phyloP scores from a whole-genome alignment of 257 asterid species.

The Przewalskia tangutica region DNA sequence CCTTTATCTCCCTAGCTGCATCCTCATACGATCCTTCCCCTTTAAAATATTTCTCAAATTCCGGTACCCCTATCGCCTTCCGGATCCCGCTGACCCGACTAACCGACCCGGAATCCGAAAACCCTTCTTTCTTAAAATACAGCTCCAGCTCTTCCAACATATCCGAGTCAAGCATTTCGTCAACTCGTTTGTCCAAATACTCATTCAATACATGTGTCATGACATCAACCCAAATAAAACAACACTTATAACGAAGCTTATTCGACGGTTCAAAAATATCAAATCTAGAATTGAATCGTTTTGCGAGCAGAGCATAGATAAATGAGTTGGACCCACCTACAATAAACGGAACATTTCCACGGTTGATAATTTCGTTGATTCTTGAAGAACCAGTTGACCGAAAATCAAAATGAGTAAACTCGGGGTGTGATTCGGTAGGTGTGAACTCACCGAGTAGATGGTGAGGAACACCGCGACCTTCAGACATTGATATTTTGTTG shows the following conservation, averaged over 20 bases:
- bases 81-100: constrained; percentile 40
- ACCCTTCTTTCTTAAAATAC: constrained; percentile 23
- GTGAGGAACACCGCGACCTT: constrained; percentile 51
- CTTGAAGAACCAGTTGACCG: constrained; percentile 25
- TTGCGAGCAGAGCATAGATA: constrained; percentile 48
- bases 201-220: constrained; percentile 33
- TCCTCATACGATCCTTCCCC: constrained; percentile 27
- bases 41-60: constrained; percentile 38
- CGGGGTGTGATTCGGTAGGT: constrained; percentile 42
- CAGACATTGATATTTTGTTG: constrained; percentile 53
- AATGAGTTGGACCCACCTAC: constrained; percentile 92
- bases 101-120: constrained; percentile 9
- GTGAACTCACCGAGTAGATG: constrained; percentile 67
- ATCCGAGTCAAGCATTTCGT: constrained; percentile 69
- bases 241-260: constrained; percentile 52
- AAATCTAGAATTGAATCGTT: constrained; percentile 22
- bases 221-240: constrained; percentile 73
- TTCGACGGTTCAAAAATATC: constrained; percentile 38
- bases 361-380: constrained; percentile 31
- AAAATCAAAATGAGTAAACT: constrained; percentile 51
- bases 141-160: constrained; percentile 56
- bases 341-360: constrained; percentile 35
- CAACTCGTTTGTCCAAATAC: constrained; percentile 56
- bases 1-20: constrained; percentile 63
- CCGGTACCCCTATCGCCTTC: constrained; percentile 85